Conservation (phyloP, 352 stramenopile genomes). For the Phytophthora palmivora region DNA sequence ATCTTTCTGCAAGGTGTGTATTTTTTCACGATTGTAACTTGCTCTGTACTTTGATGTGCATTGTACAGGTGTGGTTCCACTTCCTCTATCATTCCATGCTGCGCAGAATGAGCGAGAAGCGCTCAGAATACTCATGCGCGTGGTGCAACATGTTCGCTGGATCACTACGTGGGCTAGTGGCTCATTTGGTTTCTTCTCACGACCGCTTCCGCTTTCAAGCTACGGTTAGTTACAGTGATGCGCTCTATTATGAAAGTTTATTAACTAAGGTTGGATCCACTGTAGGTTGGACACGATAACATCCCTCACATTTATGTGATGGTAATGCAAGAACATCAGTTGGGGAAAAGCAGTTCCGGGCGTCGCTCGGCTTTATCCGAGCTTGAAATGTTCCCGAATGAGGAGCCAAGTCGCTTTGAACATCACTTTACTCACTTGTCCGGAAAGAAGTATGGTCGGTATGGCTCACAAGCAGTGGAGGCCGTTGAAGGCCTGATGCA, state of each 20-base stretch:
- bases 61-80: conserved; percentile 79
- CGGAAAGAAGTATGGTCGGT: conserved; percentile 46
- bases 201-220: conserved; percentile 84
- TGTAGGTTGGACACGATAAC: conserved; percentile 76
- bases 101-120: conserved; percentile 82
- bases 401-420: conserved; percentile 63
- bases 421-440: conserved; percentile 76
- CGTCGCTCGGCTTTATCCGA: conserved; percentile 57
- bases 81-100: conserved; percentile 87
- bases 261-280: background rate
- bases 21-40: conserved; percentile 5
- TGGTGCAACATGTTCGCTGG: conserved; percentile 88
- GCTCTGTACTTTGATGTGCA: background rate
- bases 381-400: conserved; percentile 55
- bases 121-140: conserved; percentile 79
- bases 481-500: conserved; percentile 69
- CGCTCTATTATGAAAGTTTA: background rate
- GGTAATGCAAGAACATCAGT: conserved; percentile 42
- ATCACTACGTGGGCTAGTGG: conserved; percentile 73
- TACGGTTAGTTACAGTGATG: conserved; percentile 39
- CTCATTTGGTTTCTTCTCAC: conserved; percentile 81
- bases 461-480: conserved; percentile 40
- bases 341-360: conserved; percentile 22
- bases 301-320: conserved; percentile 88
- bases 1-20: background rate